These are phyloP conservation scores for Peronosclerospora sorghi DNA, from an alignment of 352 stramenopile genomes.

Conservation along the genomic window DNA sequence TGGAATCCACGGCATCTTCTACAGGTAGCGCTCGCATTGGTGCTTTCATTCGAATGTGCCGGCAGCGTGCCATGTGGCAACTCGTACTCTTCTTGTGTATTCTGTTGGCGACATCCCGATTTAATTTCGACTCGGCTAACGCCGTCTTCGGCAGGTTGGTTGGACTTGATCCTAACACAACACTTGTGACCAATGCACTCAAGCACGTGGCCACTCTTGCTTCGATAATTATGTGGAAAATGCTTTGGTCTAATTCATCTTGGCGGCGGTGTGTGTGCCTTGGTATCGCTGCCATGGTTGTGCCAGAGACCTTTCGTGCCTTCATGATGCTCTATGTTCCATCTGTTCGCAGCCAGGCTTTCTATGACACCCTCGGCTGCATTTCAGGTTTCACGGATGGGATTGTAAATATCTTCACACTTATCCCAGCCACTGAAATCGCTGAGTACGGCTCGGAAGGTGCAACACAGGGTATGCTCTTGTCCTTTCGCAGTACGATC, in stretches of 20 bases:
- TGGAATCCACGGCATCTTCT: constrained; percentile 6
- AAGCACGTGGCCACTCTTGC: constrained; percentile 41
- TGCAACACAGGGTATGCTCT: constrained; percentile 48
- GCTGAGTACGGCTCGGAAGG: constrained; percentile 61
- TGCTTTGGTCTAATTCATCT: constrained; percentile 34
- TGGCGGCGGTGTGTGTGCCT: constrained; percentile 28
- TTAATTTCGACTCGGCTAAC: constrained; percentile 44
- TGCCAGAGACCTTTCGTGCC: constrained; percentile 40
- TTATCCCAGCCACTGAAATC: constrained; percentile 56
- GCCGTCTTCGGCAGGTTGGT: constrained; percentile 26
- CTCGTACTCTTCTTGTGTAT: constrained; percentile 64
- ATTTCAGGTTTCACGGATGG: constrained; percentile 46
- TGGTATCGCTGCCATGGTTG: constrained; percentile 31
- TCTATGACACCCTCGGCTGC: constrained; percentile 42
- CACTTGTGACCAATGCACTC: constrained; percentile 35
- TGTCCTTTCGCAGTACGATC: constrained; percentile 50
- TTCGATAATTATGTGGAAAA: constrained; percentile 47
- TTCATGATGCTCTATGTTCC: constrained; percentile 52
- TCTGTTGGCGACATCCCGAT: constrained; percentile 36
- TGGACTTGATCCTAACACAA: constrained; percentile 26
- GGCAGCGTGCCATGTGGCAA: constrained; percentile 68
- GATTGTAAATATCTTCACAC: constrained; percentile 60
- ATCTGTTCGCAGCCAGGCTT: constrained; percentile 20
- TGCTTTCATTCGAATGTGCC: constrained; percentile 55
- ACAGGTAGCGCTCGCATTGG: constrained; percentile 13